Conservation (phyloP, 306 rosid species). For the Fragaria nilgerrensis region DNA sequence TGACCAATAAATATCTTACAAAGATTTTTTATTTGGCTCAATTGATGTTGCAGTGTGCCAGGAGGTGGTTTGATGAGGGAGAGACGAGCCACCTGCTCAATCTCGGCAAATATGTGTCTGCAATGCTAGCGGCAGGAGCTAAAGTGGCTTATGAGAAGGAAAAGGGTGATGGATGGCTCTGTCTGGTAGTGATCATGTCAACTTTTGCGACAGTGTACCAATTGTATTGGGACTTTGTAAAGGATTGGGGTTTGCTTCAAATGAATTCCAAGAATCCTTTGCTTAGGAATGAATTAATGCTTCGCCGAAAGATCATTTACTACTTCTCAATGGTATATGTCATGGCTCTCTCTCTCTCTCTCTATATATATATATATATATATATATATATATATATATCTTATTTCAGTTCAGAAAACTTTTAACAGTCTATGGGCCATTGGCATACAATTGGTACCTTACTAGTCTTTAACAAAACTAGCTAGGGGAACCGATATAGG, state of each 20-base stretch:
- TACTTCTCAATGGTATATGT: slow-evolving; percentile 84
- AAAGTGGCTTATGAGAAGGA: slow-evolving; percentile 96
- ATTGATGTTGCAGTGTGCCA: slow-evolving; percentile 66
- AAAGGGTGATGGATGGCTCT: slow-evolving; percentile 66
- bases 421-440: slow-evolving; percentile 24
- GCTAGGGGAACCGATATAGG: background rate
- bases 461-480: background rate
- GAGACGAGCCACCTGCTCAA: slow-evolving; percentile 80
- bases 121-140: slow-evolving; percentile 98
- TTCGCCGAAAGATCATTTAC: slow-evolving; percentile 76
- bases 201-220: slow-evolving; percentile 92
- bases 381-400: too few relatives aligned
- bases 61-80: slow-evolving; percentile 98
- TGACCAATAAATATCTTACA: background rate
- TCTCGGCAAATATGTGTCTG: slow-evolving; percentile 94
- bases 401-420: background rate
- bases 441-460: slow-evolving; percentile 14
- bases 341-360: slow-evolving; percentile 15
- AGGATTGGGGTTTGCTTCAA: slow-evolving; percentile 99
- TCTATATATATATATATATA: too few relatives aligned
- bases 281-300: slow-evolving; percentile 95
- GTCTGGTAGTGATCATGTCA: slow-evolving; percentile 82
- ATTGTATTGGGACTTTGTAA: slow-evolving; percentile 98
- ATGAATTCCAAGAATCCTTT: slow-evolving; percentile 89
- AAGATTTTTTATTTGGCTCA: background rate